Evolutionary conservation across 371 early-diverging fungal species (phyloP).

Genomic region (Circinella umbellata): DNA sequence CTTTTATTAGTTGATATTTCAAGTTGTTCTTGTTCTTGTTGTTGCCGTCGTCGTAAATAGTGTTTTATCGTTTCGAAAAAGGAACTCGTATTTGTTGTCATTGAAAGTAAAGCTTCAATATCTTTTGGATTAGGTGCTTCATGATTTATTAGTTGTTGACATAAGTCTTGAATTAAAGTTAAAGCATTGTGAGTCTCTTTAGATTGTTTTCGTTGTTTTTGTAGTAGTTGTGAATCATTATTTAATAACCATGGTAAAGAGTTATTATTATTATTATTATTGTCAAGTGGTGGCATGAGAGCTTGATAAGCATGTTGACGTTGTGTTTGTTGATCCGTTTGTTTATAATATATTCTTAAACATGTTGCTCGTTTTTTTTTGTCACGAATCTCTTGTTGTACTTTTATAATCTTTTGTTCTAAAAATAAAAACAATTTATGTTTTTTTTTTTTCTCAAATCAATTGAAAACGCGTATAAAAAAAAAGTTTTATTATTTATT

Average conservation of each 20-base stretch:
- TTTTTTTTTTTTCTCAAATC: no score
- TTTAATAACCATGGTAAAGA: background rate
- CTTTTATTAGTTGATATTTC: no score
- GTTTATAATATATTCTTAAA: background rate
- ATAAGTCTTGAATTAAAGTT: background rate
- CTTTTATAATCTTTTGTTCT: background rate
- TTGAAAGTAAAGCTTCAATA: background rate
- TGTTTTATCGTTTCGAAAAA: background rate
- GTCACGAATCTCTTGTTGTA: conserved; percentile 3
- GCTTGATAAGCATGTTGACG: conserved; percentile 2
- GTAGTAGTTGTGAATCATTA: background rate
- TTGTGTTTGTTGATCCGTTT: background rate
- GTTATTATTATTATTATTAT: background rate
- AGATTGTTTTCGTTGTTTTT: background rate
- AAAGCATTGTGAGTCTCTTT: no score
- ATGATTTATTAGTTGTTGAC: background rate
- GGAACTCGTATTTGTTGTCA: background rate
- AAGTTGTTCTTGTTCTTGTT: no score
- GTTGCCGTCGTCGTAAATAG: no score
- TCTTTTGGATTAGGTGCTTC: conserved; percentile 1
- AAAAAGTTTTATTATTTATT: background rate
- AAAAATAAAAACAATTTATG: no score
- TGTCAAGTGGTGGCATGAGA: background rate
- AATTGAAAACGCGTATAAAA: no score
- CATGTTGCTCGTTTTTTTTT: background rate